Evolutionary conservation across 768 basidiomycete genomes (phyloP), one percentile per base, ranked within the genome.

Genomic region (Mycena albidolilacea): DNA sequence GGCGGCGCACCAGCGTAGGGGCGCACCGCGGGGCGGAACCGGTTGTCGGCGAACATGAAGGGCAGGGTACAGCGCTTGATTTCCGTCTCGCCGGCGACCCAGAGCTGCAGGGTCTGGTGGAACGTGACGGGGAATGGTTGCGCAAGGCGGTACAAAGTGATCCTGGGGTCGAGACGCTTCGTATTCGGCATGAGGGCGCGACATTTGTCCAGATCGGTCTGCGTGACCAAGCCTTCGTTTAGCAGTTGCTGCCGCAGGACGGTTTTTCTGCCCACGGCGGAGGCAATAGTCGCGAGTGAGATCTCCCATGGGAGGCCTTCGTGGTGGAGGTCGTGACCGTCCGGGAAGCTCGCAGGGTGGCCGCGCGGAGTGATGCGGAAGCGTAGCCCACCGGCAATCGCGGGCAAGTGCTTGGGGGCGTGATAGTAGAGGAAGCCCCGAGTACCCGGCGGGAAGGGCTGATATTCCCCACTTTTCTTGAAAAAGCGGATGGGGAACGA

Each of bases 91-190:
- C 70, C 74, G 10, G 57, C 63, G 46, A 66, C 19, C 54, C 57
- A 57, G 7, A 39, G 43, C 21, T 54, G 35, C 48, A 50, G 50
- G 1, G 38, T 41, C 5, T n/a, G 62, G 39, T 59, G 2, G 46
- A 73, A 73, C 8, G 55, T 8, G 37, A 73, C 58, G 46, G 57
- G 67, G 72, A 73, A 73, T 23, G 72, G 67, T 21, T 73, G 72
- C 2, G 17, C 7, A 8, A 73, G 67, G 10, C 39, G 17, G 37
- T 60, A 65, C 7, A 73, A 15, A 3, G 72, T 64, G 38, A 65
- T 7, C 35, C 19, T 50, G 23, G 35, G 23, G 58, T 73, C 67
- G 35, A 73, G 35, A 1, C 72, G 72, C 63, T 73, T 73, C 67
- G 65, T 73, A 14, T 43, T 54, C 10, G 72, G 64, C 58, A 37